phyloP scores from a whole-genome alignment of 768 basidiomycete species.

The Cubamyces lactineus region DNA sequence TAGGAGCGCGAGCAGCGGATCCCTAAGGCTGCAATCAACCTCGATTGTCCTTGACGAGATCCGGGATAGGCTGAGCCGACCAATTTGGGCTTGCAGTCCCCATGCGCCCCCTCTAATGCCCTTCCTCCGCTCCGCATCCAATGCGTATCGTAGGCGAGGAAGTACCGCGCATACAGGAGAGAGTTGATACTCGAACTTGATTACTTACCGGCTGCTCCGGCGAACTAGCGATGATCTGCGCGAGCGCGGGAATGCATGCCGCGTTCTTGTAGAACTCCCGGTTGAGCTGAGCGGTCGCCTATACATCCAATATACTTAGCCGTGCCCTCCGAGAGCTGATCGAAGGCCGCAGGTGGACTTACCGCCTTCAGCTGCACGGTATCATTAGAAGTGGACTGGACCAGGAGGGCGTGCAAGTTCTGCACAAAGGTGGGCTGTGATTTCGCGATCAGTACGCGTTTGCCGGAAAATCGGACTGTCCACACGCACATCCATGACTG shows the following conservation, averaged over 20 bases:
- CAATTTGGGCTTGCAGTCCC: no score
- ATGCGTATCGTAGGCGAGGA: background rate
- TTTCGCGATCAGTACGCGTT: conserved; percentile 9
- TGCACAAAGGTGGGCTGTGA: conserved; percentile 73
- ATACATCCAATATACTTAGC: background rate
- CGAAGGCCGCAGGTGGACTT: conserved; percentile 39
- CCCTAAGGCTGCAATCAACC: no score
- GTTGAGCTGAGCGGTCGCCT: conserved; percentile 93
- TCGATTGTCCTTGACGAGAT: no score
- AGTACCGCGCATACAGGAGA: background rate
- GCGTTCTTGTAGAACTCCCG: conserved; percentile 92
- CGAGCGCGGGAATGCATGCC: conserved; percentile 88
- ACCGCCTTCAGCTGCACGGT: conserved; percentile 89
- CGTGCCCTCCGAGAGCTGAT: conserved; percentile 16
- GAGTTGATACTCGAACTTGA: conserved; percentile 8
- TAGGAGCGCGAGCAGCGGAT: no score
- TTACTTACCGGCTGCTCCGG: conserved; percentile 80
- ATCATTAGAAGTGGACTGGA: conserved; percentile 86
- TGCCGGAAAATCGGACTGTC: background rate
- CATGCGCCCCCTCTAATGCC: conserved; percentile 4
- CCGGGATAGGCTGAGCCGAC: no score
- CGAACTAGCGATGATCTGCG: conserved; percentile 81
- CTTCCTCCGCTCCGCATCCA: no score
- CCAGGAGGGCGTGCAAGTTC: conserved; percentile 80
- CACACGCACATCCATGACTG: conserved; percentile 21